phyloP scores from a whole-genome alignment of 2,329 filamentous ascomycete species.

The Xylariaceae sp. region DNA sequence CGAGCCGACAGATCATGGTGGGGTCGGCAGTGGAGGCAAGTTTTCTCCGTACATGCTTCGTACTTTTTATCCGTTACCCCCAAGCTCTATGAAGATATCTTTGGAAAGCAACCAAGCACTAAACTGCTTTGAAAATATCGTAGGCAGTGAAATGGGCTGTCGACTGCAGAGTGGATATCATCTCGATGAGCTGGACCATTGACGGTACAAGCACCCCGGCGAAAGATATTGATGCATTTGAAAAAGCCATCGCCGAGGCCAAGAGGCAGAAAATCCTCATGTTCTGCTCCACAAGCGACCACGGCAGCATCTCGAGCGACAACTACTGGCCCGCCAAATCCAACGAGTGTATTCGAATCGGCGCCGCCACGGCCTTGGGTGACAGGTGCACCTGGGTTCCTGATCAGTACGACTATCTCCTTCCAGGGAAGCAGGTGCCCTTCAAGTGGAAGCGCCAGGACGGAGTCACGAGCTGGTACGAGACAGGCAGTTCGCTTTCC shows the following conservation, averaged over 20 bases:
- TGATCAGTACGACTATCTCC: too few species aligned
- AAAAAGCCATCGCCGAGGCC: not conserved
- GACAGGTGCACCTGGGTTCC: not conserved
- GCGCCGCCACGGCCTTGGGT: not conserved
- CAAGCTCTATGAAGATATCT: too few species aligned
- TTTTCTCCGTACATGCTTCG: too few species aligned
- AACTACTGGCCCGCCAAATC: not conserved
- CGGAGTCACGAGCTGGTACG: too few species aligned
- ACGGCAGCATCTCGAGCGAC: constrained; percentile 14
- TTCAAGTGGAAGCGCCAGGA: too few species aligned
- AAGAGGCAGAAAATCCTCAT: constrained; percentile 33
- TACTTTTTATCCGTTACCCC: too few species aligned
- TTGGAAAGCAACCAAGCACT: too few species aligned
- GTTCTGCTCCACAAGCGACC: constrained; percentile 38
- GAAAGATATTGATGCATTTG: constrained; percentile 18
- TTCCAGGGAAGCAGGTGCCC: too few species aligned
- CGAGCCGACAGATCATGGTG: too few species aligned
- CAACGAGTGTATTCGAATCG: constrained; percentile 5
- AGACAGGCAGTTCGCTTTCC: too few species aligned
- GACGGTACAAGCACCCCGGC: constrained; percentile 16
- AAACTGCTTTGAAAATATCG: too few species aligned
- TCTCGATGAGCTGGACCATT: constrained; percentile 34
- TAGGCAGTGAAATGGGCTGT: constrained; percentile 21
- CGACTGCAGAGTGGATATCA: constrained; percentile 26
- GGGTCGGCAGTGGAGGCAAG: too few species aligned